These are phyloP conservation scores for Citrus maxima DNA, from an alignment of 345 rosid species.

Conservation along the genomic window DNA sequence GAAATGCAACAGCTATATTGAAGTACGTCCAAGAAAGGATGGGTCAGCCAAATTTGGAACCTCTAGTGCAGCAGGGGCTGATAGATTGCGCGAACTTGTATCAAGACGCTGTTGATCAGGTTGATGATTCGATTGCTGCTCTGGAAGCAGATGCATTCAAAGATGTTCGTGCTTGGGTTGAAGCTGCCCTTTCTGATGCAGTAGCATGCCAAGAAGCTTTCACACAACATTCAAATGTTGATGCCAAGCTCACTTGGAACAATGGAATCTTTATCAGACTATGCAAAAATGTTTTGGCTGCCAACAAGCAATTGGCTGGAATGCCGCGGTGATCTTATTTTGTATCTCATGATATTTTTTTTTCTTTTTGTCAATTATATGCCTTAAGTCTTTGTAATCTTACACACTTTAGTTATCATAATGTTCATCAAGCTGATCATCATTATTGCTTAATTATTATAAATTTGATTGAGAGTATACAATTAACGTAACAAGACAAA, in stretches of 20 bases:
- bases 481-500: not conserved
- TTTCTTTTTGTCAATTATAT: not conserved
- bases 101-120: constrained; percentile 53
- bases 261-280: constrained; percentile 39
- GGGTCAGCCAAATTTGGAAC: constrained; percentile 33
- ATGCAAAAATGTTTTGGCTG: constrained; percentile 39
- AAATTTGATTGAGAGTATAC: not conserved
- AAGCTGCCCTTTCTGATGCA: constrained; percentile 39
- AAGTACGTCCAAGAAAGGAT: constrained; percentile 31
- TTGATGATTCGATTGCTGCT: constrained; percentile 56
- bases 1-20: constrained; percentile 42
- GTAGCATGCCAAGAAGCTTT: constrained; percentile 39
- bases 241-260: constrained; percentile 25
- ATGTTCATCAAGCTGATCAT: not conserved
- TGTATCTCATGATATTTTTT: constrained; percentile 17
- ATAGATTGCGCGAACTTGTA: constrained; percentile 54
- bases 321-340: not conserved
- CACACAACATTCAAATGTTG: constrained; percentile 15
- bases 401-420: not conserved
- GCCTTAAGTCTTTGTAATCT: not conserved
- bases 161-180: constrained; percentile 43
- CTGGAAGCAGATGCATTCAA: constrained; percentile 29
- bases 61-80: constrained; percentile 48
- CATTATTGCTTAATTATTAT: not conserved
- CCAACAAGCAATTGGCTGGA: constrained; percentile 32